phyloP scores from a whole-genome alignment of 768 basidiomycete genomes.

The Suillus paluster region DNA sequence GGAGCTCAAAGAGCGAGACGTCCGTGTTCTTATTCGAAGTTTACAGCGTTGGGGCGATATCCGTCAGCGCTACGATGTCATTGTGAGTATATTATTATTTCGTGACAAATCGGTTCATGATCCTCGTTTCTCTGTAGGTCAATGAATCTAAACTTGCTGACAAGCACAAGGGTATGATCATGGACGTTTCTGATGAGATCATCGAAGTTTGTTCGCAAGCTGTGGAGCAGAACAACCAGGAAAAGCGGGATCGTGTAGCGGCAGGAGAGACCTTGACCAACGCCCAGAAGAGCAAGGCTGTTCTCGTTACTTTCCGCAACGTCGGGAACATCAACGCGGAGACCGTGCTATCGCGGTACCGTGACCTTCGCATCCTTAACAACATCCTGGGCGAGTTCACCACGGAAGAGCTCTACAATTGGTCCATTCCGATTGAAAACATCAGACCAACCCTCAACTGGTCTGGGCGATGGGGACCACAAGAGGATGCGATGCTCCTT shows the following conservation, averaged over 20 bases:
- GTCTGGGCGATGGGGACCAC: constrained; percentile 93
- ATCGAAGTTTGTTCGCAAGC: constrained; percentile 83
- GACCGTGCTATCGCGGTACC: constrained; percentile 88
- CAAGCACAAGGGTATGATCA: constrained; percentile 93
- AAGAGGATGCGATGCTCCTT: constrained; percentile 93
- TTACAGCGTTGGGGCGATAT: constrained; percentile 99
- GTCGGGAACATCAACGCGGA: constrained; percentile 97
- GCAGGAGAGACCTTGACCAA: constrained; percentile 90
- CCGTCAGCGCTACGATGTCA: constrained; percentile 89
- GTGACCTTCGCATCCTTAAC: constrained; percentile 87
- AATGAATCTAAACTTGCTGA: constrained; percentile 87
- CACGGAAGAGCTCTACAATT: constrained; percentile 72
- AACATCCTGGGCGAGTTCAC: constrained; percentile 71
- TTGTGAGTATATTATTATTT: constrained; percentile 59
- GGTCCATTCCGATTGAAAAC: constrained; percentile 90
- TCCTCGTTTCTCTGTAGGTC: constrained; percentile 55
- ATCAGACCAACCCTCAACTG: constrained; percentile 94
- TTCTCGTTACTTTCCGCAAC: constrained; percentile 87
- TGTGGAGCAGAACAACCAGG: constrained; percentile 81
- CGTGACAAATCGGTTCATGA: not conserved
- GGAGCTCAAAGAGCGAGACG: constrained; percentile 96
- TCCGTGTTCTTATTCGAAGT: constrained; percentile 93
- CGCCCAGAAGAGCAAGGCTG: constrained; percentile 96
- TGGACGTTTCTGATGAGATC: constrained; percentile 91
- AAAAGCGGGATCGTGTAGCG: constrained; percentile 74